Percentiles rank a stretch among this genome's conserved stretches.
Evolutionary conservation across 768 basidiomycete species (phyloP).

Genomic region (Phlebiopsis flavidoalba): DNA sequence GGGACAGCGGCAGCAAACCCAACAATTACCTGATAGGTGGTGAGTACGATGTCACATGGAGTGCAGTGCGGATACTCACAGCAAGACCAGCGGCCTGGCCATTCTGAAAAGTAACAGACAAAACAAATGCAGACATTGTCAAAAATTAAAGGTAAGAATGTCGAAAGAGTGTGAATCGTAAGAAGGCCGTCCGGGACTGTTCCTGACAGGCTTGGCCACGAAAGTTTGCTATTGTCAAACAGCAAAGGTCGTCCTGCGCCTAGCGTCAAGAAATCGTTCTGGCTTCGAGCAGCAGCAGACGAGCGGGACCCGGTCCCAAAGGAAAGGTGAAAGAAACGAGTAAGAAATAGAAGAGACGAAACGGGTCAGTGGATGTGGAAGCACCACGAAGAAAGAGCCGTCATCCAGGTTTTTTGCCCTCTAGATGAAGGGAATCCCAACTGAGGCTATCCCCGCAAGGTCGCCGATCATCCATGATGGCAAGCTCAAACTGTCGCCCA

Average conservation of each 20-base stretch:
- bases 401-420: conserved; percentile 3
- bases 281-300: conserved; percentile 21
- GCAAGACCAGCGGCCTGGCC: conserved; percentile 18
- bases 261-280: conserved; percentile 23
- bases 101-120: conserved; percentile 10
- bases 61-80: conserved; percentile 15
- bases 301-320: conserved; percentile 21
- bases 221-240: conserved; percentile 15
- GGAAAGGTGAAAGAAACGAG: conserved; percentile 12
- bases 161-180: conserved; percentile 15
- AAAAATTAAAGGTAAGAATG: conserved; percentile 19
- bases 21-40: conserved; percentile 34
- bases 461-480: conserved; percentile 5
- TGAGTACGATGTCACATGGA: background rate
- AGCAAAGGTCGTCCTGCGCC: conserved; percentile 40
- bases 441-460: background rate
- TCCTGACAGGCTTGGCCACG: conserved; percentile 19
- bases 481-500: conserved; percentile 1
- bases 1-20: conserved; percentile 50
- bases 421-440: conserved; percentile 4
- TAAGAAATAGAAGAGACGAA: conserved; percentile 13
- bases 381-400: background rate
- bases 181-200: conserved; percentile 11
- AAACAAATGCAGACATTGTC: conserved; percentile 27
- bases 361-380: conserved; percentile 11